Base-by-base conservation (phyloP, 768 basidiomycete genomes). In the Mycena indigotica region DNA sequence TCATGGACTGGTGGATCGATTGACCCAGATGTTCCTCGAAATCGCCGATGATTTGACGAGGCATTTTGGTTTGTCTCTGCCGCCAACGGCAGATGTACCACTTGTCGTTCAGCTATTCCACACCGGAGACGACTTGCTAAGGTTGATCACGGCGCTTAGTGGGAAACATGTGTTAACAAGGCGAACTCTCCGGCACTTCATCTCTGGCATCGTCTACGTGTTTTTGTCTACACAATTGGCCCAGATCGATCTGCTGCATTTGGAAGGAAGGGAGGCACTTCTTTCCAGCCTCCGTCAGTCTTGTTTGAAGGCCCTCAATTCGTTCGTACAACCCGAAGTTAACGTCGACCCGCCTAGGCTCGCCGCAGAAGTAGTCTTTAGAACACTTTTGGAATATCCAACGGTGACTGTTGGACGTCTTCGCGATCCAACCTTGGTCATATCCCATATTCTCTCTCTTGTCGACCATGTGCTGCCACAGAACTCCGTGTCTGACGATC, bases 391-490 rank as follows among this genome's bases (percentile, higher is more conserved):
- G n/a, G 80, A 78, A 29, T 78, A 82, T 56, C 79, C n/a, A n/a
- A n/a, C 76, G 1, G 62, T 74, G 1, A 62, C 66, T 15, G 66
- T 69, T 29, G 70, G 71, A 19, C 72, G 76, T 40, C n/a, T n/a
- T 10, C 72, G 72, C 8, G 88, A 92, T 65, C 88, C 88, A 2
- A 79, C 77, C 0, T 75, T 78, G 57, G 85, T 84, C 51, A 62
- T 87, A 3, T 67, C 75, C 28, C 85, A 88, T 64, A 72, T 83
- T 2, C 83, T 82, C 63, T 70, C 73, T 44, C 75, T 93, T 48
- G 62, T 90, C 40, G 82, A 87, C 61, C 73, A 74, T 52, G 67
- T 90, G 28, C 72, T 91, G 1, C 87, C 87, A 60, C 48, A 69
- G 13, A 61, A 62, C 19, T 52, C 28, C 19, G 70, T 73, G 32